A percentile compares a stretch with the other conserved stretches of the same genome.
phyloP scores from a whole-genome alignment of 1,284 basidiomycete genomes.

The Ustilago xerochloae region DNA sequence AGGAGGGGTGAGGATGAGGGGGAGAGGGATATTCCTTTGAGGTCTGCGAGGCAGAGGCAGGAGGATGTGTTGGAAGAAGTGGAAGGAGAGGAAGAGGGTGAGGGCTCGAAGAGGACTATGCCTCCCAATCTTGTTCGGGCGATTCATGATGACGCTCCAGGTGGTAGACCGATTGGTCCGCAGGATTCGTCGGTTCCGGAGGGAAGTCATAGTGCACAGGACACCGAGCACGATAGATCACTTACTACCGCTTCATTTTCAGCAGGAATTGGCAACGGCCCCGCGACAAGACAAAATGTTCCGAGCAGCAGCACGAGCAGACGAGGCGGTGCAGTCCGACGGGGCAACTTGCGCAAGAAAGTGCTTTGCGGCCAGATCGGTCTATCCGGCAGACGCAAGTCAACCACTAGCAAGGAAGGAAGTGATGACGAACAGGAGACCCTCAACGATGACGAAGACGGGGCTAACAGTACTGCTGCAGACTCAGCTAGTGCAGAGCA shows the following conservation, averaged over 20 bases:
- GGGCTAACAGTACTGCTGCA: not conserved
- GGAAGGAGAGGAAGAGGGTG: not conserved
- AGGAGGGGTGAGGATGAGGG: conserved; percentile 15
- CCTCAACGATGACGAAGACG: not conserved
- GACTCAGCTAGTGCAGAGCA: conserved; percentile 11
- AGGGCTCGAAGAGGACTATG: not conserved
- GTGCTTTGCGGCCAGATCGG: conserved; percentile 44
- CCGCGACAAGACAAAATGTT: too few species aligned
- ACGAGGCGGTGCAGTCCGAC: conserved; percentile 12
- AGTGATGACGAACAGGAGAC: conserved; percentile 16
- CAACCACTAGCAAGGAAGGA: not conserved
- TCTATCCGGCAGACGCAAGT: conserved; percentile 23
- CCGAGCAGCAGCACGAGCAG: conserved; percentile 11
- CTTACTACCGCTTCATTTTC: not conserved
- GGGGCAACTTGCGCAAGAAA: conserved; percentile 43
- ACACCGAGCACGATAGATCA: conserved; percentile 7
- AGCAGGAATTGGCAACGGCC: not conserved
- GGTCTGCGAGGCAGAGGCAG: not conserved
- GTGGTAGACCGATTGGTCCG: conserved; percentile 18
- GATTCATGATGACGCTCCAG: not conserved
- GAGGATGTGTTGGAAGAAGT: too few species aligned
- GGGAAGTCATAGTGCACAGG: conserved; percentile 37
- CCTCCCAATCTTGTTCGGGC: conserved; percentile 18
- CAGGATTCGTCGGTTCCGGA: conserved; percentile 33
- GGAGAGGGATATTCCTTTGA: conserved; percentile 13